These are phyloP conservation scores for Aspergillus quadrilineatus DNA, from an alignment of 2,329 filamentous ascomycete species.

Conservation along the genomic window DNA sequence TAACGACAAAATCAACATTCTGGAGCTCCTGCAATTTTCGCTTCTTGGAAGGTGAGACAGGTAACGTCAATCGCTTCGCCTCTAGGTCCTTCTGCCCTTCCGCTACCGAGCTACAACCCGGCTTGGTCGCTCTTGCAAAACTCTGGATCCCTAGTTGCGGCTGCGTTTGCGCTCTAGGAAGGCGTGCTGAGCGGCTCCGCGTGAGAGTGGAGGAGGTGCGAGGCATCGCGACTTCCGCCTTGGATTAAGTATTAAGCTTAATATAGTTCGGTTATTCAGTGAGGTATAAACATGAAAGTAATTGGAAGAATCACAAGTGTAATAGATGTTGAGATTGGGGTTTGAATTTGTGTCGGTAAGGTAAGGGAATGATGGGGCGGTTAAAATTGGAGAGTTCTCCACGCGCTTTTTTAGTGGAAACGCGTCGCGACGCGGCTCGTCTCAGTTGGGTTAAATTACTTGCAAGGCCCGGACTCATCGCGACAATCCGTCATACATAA, in stretches of 20 bases:
- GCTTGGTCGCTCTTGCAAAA: constrained; percentile 48
- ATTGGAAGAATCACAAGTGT: background rate
- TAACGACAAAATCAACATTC: constrained; percentile 30
- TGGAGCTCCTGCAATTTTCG: constrained; percentile 38
- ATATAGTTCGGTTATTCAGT: background rate
- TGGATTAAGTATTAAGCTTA: constrained; percentile 1
- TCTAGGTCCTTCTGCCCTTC: constrained; percentile 32
- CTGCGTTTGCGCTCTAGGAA: constrained; percentile 24
- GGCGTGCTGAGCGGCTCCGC: constrained; percentile 23
- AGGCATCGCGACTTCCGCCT: constrained; percentile 31
- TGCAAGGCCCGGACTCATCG: background rate
- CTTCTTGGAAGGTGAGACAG: constrained; percentile 42
- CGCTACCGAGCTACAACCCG: constrained; percentile 21
- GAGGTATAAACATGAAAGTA: constrained; percentile 9
- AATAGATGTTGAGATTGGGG: background rate
- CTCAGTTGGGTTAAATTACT: constrained; percentile 20
- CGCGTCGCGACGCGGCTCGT: constrained; percentile 20
- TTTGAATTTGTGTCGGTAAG: background rate
- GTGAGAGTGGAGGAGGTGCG: constrained; percentile 27
- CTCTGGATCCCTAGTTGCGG: constrained; percentile 43
- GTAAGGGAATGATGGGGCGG: constrained; percentile 1
- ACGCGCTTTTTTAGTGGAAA: constrained; percentile 10
- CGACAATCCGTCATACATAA: background rate
- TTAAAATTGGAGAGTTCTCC: constrained; percentile 11
- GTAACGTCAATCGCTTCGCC: constrained; percentile 12